Percentiles rank a stretch among this genome's conserved stretches.
phyloP scores from a whole-genome alignment of 1,139 yeast species.

The Blastobotrys malaysiensis region DNA sequence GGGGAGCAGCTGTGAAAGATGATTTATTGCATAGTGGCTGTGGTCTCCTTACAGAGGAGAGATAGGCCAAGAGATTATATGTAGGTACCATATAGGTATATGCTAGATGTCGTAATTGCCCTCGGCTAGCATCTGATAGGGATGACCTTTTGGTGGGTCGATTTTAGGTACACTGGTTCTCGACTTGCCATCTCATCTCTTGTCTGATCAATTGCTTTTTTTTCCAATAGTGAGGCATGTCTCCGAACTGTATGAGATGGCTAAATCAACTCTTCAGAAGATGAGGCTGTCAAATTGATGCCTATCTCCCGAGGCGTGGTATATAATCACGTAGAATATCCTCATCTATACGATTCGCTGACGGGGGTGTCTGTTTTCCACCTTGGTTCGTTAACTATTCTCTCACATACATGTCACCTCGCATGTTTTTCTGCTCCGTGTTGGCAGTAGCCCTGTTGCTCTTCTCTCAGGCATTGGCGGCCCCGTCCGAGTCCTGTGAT shows the following conservation, averaged over 20 bases:
- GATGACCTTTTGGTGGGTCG: no score
- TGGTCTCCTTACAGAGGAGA: no score
- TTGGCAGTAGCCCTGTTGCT: neutral
- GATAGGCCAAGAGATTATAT: no score
- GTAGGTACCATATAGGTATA: no score
- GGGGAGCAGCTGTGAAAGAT: no score
- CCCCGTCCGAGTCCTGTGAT: neutral
- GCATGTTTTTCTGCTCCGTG: neutral
- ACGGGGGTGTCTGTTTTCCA: neutral
- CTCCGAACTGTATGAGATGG: neutral
- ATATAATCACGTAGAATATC: neutral
- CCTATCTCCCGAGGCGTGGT: neutral
- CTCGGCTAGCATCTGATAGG: no score
- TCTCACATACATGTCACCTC: neutral
- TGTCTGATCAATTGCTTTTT: neutral
- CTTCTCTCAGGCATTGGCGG: neutral
- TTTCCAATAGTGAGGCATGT: neutral
- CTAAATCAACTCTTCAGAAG: neutral
- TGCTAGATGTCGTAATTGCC: no score
- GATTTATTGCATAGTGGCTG: no score
- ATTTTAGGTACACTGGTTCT: neutral
- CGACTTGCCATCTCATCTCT: neutral
- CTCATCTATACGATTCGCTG: neutral
- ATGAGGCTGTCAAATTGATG: neutral
- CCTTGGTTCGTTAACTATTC: neutral